Percentiles rank a stretch among this genome's conserved stretches.
These are phyloP conservation scores for Fagopyrum homotropicum DNA, from an alignment of 148 eudicot species.

Conservation along the genomic window DNA sequence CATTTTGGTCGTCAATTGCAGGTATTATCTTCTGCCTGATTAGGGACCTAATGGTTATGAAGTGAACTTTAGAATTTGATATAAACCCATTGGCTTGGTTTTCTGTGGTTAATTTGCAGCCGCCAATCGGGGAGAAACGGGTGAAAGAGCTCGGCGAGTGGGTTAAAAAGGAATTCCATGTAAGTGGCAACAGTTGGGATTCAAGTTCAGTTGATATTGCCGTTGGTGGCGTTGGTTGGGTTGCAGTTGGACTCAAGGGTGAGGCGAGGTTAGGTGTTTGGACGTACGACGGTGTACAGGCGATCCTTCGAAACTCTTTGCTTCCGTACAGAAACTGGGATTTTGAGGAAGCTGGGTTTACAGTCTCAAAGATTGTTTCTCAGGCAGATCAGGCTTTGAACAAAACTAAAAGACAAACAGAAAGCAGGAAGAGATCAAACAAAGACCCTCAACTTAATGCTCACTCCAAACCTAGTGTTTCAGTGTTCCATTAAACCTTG, in stretches of 20 bases:
- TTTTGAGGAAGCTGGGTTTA: slow-evolving; percentile 82
- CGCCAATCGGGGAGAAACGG: slow-evolving; percentile 67
- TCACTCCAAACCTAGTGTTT: neutral
- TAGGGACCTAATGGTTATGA: no score
- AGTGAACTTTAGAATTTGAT: neutral
- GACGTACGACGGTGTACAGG: slow-evolving; percentile 87
- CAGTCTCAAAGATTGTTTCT: slow-evolving; percentile 69
- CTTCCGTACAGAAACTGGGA: slow-evolving; percentile 52
- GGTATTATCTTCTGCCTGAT: slow-evolving; percentile 29
- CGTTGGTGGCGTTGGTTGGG: slow-evolving; percentile 91
- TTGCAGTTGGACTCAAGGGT: slow-evolving; percentile 85
- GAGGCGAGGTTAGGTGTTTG: slow-evolving; percentile 63
- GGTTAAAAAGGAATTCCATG: slow-evolving; percentile 50
- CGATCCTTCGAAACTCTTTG: slow-evolving; percentile 52
- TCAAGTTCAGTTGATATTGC: slow-evolving; percentile 71
- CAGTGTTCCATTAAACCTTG: no score
- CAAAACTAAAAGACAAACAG: slow-evolving; percentile 25
- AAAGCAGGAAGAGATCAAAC: slow-evolving; percentile 27
- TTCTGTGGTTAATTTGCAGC: slow-evolving; percentile 37
- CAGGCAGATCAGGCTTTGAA: slow-evolving; percentile 56
- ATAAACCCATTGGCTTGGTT: neutral
- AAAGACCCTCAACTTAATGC: neutral
- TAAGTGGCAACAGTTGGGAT: slow-evolving; percentile 67
- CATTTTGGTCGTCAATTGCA: slow-evolving; percentile 83
- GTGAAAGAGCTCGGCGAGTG: slow-evolving; percentile 71